A percentile compares a stretch with the other conserved stretches of the same genome.
phyloP scores from a whole-genome alignment of 208 protist species.

The Leishmania turanica region DNA sequence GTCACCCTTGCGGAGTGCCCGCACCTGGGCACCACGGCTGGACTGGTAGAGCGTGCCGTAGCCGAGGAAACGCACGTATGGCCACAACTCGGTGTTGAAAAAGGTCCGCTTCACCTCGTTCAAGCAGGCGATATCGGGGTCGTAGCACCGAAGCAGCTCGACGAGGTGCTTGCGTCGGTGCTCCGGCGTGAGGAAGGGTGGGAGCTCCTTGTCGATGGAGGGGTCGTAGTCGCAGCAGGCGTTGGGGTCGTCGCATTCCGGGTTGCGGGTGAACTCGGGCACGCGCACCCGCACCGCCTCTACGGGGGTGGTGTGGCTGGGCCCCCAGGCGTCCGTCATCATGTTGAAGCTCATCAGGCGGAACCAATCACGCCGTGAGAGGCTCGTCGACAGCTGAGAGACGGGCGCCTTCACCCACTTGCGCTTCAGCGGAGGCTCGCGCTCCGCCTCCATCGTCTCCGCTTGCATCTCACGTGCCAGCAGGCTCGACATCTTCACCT shows the following conservation, averaged over 20 bases:
- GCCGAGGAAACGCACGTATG: constrained; percentile 71
- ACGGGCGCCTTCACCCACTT: constrained; percentile 67
- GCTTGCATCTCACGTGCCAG: constrained; percentile 34
- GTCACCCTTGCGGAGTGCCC: constrained; percentile 58
- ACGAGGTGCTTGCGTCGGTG: constrained; percentile 67
- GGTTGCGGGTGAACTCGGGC: constrained; percentile 56
- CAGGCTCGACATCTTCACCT: constrained; percentile 41
- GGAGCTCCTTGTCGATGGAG: constrained; percentile 39
- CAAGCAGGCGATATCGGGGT: constrained; percentile 80
- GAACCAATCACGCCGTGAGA: constrained; percentile 79
- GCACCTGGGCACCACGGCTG: constrained; percentile 65
- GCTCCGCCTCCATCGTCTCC: constrained; percentile 9
- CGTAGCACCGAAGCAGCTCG: constrained; percentile 62
- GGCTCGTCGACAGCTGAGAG: constrained; percentile 64
- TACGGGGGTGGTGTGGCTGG: constrained; percentile 46
- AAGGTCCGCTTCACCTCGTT: constrained; percentile 83
- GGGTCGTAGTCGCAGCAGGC: constrained; percentile 62
- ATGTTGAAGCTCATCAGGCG: constrained; percentile 89
- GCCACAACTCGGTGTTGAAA: constrained; percentile 70
- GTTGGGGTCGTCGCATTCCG: constrained; percentile 13
- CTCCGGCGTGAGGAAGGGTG: constrained; percentile 63
- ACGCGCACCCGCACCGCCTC: constrained; percentile 54
- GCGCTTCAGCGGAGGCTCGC: constrained; percentile 53
- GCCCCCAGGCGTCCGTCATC: constrained; percentile 72
- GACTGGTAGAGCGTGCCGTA: constrained; percentile 86